Conservation (phyloP, 108 stramenopile genomes). For the Nitzschia sp. region DNA sequence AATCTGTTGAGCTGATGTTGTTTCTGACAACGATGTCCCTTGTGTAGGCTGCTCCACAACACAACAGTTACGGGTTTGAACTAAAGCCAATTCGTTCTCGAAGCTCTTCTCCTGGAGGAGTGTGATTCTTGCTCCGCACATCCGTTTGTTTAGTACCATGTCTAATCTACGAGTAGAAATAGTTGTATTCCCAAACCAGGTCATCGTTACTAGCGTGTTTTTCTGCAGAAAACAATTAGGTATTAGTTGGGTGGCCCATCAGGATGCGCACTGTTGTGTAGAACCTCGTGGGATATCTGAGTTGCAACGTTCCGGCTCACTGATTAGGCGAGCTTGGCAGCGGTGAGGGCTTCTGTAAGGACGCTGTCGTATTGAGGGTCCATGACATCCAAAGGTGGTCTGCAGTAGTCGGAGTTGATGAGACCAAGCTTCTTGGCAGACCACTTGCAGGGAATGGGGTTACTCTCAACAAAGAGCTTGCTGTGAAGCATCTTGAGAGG, state of each 20-base stretch:
- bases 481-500: constrained; percentile 58
- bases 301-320: too few relatives aligned
- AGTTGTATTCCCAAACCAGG: too few relatives aligned
- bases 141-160: too few relatives aligned
- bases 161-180: too few relatives aligned
- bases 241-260: too few relatives aligned
- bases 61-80: constrained; percentile 46
- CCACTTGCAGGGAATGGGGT: constrained; percentile 88
- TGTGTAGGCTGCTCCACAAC: constrained; percentile 38
- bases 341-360: constrained; percentile 50
- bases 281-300: too few relatives aligned
- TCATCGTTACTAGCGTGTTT: too few relatives aligned
- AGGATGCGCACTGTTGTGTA: too few relatives aligned
- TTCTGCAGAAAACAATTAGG: too few relatives aligned
- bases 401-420: constrained; percentile 51
- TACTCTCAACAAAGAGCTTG: constrained; percentile 78
- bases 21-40: not conserved
- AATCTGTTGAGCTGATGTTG: not conserved
- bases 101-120: not conserved
- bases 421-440: constrained; percentile 54
- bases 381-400: constrained; percentile 64
- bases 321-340: constrained; percentile 16
- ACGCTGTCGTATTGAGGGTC: constrained; percentile 50
- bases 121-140: not conserved
- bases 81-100: constrained; percentile 31